phyloP scores from a whole-genome alignment of 148 eudicot species.

The Silene latifolia region DNA sequence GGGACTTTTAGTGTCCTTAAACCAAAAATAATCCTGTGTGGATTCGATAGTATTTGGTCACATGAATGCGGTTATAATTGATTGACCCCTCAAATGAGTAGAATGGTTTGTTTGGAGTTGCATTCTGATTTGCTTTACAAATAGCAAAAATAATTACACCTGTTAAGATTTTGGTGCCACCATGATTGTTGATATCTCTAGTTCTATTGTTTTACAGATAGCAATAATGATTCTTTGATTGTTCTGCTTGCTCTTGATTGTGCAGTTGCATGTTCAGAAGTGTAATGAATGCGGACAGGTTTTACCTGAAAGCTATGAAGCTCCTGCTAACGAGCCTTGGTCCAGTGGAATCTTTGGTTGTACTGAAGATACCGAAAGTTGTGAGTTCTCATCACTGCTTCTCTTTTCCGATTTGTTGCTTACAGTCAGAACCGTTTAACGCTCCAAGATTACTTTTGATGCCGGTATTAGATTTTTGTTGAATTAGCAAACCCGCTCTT shows the following conservation, averaged over 20 bases:
- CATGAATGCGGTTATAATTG: too few species aligned
- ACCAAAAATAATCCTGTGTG: neutral
- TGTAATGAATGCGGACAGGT: constrained; percentile 92
- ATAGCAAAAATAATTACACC: too few species aligned
- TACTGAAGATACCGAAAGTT: constrained; percentile 79
- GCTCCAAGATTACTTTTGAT: neutral
- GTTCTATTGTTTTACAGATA: neutral
- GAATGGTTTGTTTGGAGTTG: neutral
- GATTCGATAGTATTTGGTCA: neutral
- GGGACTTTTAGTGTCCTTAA: neutral
- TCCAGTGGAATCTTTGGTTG: constrained; percentile 91
- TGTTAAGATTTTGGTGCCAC: too few species aligned
- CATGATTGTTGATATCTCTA: neutral
- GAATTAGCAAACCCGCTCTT: too few species aligned
- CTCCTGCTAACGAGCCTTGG: constrained; percentile 95
- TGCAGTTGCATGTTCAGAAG: constrained; percentile 71
- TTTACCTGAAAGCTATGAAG: constrained; percentile 91
- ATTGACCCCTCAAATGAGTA: neutral
- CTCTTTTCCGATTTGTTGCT: constrained; percentile 5
- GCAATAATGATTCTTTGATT: neutral
- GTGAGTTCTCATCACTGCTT: constrained; percentile 46
- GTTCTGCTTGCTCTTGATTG: constrained; percentile 14
- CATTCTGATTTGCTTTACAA: neutral
- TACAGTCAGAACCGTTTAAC: neutral
- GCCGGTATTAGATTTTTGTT: neutral